A percentile compares a stretch with the other conserved stretches of the same genome.
Evolutionary conservation across 169 alveolate genomes (phyloP).

Genomic region (Nephromyces sp.): DNA sequence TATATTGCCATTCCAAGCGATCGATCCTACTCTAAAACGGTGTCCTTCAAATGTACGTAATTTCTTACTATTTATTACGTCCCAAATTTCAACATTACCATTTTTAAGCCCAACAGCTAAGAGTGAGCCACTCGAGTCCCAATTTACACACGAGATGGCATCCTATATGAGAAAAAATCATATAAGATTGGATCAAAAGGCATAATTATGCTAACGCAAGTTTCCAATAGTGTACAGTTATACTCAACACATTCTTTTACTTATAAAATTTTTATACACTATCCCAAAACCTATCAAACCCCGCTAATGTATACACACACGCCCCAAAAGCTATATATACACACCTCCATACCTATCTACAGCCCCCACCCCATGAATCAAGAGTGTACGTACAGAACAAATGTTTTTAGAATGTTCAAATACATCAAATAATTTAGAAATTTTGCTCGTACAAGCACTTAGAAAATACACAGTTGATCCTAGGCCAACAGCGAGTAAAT

Average conservation of each 20-base stretch:
- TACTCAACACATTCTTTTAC: too few relatives aligned
- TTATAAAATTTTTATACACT: too few relatives aligned
- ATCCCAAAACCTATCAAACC: too few relatives aligned
- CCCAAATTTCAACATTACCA: slow-evolving; percentile 62
- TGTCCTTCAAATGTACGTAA: slow-evolving; percentile 69
- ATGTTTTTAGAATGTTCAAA: too few relatives aligned
- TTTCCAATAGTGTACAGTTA: too few relatives aligned
- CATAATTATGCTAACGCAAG: too few relatives aligned
- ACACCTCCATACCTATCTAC: too few relatives aligned
- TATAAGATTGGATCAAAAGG: neutral
- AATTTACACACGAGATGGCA: slow-evolving; percentile 73
- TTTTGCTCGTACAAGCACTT: slow-evolving; percentile 72
- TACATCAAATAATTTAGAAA: slow-evolving; percentile 72
- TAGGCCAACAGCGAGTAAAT: slow-evolving; percentile 80
- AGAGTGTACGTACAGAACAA: too few relatives aligned
- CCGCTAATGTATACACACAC: too few relatives aligned
- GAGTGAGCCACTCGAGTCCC: slow-evolving; percentile 71
- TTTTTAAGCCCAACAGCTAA: slow-evolving; percentile 73
- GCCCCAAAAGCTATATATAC: too few relatives aligned
- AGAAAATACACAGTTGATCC: slow-evolving; percentile 78
- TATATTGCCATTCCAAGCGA: slow-evolving; percentile 76
- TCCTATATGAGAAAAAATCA: slow-evolving; percentile 39
- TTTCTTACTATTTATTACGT: slow-evolving; percentile 31
- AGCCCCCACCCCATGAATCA: too few relatives aligned
- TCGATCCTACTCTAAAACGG: slow-evolving; percentile 77